phyloP scores from a whole-genome alignment of 2,329 filamentous ascomycete genomes.

The Trichophyton verrucosum region DNA sequence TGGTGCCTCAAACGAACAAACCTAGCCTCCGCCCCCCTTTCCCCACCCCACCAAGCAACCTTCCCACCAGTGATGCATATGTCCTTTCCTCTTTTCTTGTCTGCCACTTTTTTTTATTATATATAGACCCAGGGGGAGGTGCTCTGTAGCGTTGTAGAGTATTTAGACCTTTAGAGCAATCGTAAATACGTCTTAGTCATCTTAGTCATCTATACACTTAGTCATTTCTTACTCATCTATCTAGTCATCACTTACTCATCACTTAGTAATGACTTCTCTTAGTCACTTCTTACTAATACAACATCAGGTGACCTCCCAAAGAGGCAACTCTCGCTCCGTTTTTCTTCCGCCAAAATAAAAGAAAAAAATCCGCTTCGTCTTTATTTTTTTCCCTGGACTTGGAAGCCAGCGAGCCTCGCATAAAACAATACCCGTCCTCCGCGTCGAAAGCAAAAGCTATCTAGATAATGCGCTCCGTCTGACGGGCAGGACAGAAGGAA shows the following conservation, averaged over 20 bases:
- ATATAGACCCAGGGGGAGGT: not conserved
- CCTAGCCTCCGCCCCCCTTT: not conserved
- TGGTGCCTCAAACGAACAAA: not conserved
- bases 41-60: too few species aligned
- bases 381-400: not conserved
- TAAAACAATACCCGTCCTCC: slow-evolving; percentile 17
- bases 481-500: not conserved
- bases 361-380: not conserved
- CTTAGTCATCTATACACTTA: not conserved
- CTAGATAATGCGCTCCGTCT: slow-evolving; percentile 12
- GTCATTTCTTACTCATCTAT: not conserved
- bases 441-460: slow-evolving; percentile 6
- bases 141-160: not conserved
- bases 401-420: slow-evolving; percentile 9
- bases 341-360: slow-evolving; percentile 11
- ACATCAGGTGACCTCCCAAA: not conserved
- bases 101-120: not conserved
- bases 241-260: too few species aligned
- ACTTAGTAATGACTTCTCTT: not conserved
- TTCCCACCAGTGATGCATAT: not conserved
- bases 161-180: slow-evolving; percentile 1
- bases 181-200: not conserved
- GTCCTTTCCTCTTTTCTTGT: not conserved
- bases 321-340: slow-evolving; percentile 7
- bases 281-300: not conserved